Base-by-base conservation (phyloP, 768 basidiomycete species). In the Hortiboletus campestris region DNA sequence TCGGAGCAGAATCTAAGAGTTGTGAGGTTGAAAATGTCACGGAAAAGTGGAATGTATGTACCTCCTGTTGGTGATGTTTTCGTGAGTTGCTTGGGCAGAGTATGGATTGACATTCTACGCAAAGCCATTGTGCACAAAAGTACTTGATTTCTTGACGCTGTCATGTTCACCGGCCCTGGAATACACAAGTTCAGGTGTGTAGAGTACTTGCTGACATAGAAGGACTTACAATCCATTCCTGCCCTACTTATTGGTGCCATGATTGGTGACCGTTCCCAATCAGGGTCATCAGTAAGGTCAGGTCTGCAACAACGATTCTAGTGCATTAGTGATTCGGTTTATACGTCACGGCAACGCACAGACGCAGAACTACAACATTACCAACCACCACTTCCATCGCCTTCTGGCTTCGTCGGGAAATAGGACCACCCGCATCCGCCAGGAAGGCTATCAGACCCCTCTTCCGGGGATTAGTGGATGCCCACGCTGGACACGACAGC, bases 161-260 rank as follows among this genome's bases (percentile, higher is more conserved):
- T 69, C 16, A 80, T 78, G 56, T 75, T 78, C 28, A 84, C 65
- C 4, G 88, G 85, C 53, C 87, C 89, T 91, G 13, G 42, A 53
- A 56, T 39, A 51, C 14, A 34, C 20, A 4, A 6, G 49, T 44
- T 47, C 36, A 49, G 53, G 40, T 35, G 28, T 25, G 6, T 39
- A 35, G 7, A 12, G n/a, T 43, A 20, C 11, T 16, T 39, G 22
- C 7, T n/a, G 51, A 32, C 2, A 46, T 9, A 34, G 28, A 44
- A 32, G 25, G 40, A 63, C 80, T 69, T 64, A 86, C 85, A 68
- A 57, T 85, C 78, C 72, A 74, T 76, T 17, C 83, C 82, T 10
- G 73, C 68, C 43, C 67, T 71, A 20, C 74, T 71, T 1, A 69
- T 57, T 22, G 80, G 69, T 9, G 77, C 76, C 57, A 80, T 69